Evolutionary conservation across 176 grass and related monocot species (phyloP).

Genomic region (Bothriochloa decipiens): DNA sequence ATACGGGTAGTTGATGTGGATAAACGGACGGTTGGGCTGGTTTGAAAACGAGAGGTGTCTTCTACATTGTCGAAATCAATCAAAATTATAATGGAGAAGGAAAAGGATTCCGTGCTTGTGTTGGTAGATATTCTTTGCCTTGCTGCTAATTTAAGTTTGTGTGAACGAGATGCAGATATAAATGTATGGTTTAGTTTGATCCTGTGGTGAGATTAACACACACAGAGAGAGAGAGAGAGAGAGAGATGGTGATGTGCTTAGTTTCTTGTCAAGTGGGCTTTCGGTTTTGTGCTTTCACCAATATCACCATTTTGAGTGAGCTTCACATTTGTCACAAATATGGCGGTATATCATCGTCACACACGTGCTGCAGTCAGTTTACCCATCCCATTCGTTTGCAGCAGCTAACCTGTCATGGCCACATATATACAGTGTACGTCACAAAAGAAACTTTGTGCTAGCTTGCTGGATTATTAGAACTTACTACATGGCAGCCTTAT

Average conservation of each 20-base stretch:
- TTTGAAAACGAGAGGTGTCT: not conserved
- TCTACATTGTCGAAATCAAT: not conserved
- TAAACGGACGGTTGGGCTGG: not conserved
- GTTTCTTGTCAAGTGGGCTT: not conserved
- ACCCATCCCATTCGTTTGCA: too few species aligned
- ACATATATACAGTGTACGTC: too few species aligned
- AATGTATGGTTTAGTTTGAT: not conserved
- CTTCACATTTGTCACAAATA: not conserved
- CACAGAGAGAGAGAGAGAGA: not conserved
- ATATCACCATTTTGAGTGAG: not conserved
- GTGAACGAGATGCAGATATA: not conserved
- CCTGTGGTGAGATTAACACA: not conserved
- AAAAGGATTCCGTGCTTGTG: not conserved
- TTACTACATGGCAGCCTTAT: too few species aligned
- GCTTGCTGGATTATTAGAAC: too few species aligned
- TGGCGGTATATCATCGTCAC: not conserved
- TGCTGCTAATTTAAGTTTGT: not conserved
- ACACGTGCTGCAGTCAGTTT: not conserved
- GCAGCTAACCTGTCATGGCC: too few species aligned
- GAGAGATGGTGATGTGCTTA: not conserved
- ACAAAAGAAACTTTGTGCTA: too few species aligned
- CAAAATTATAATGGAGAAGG: not conserved
- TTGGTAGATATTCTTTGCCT: not conserved
- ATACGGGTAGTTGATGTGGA: not conserved
- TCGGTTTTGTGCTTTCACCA: not conserved